Conservation (phyloP, 2,329 filamentous ascomycete species). For the Hymenoscyphus infarciens region DNA sequence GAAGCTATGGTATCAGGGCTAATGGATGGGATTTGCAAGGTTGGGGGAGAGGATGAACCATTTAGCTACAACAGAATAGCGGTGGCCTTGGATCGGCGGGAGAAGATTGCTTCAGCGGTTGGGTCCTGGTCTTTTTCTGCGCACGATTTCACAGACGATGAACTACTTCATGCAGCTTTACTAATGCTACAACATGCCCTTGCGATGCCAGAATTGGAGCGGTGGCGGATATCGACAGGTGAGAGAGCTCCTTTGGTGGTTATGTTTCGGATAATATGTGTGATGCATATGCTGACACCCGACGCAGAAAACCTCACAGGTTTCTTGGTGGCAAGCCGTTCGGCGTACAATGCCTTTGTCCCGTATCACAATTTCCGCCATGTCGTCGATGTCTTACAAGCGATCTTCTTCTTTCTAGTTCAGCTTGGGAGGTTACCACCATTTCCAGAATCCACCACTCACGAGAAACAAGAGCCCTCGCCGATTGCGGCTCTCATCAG, state of each 20-base stretch:
- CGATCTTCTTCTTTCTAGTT: constrained; percentile 85
- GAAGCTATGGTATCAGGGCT: constrained; percentile 92
- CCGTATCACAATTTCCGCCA: constrained; percentile 98
- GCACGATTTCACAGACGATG: constrained; percentile 85
- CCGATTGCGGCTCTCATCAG: constrained; percentile 72
- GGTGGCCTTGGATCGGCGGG: constrained; percentile 62
- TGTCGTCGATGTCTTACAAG: constrained; percentile 93
- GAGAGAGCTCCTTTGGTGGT: constrained; percentile 36
- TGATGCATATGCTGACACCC: constrained; percentile 40
- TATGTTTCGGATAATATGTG: constrained; percentile 28
- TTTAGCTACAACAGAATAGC: constrained; percentile 63
- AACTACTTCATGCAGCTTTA: constrained; percentile 80
- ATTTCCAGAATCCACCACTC: constrained; percentile 46
- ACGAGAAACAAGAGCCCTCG: constrained; percentile 37
- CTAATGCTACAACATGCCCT: constrained; percentile 89
- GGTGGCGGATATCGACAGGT: constrained; percentile 78
- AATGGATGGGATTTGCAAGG: constrained; percentile 84
- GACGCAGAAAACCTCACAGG: constrained; percentile 70
- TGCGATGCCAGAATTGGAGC: constrained; percentile 72
- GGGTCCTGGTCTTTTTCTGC: constrained; percentile 86
- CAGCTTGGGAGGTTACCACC: constrained; percentile 71
- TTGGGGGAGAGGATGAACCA: constrained; percentile 56
- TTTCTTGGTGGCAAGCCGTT: constrained; percentile 83
- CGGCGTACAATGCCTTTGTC: constrained; percentile 94
- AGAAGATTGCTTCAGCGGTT: constrained; percentile 60